Evolutionary conservation across 2,329 filamentous ascomycete species (phyloP).

Genomic region (Phialemonium atrogriseum): DNA sequence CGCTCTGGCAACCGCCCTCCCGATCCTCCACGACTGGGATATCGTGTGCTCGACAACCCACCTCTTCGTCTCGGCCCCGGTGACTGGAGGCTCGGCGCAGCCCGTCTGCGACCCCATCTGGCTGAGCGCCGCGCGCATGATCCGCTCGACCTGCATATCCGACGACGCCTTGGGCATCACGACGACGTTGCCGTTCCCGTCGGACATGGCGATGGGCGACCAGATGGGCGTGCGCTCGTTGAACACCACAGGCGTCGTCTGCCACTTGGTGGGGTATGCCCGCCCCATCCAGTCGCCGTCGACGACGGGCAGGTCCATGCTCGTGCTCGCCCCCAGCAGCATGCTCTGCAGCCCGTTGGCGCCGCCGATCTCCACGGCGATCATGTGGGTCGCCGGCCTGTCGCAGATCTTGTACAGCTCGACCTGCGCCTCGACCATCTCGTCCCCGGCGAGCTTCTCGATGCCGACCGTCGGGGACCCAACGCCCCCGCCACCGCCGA

Average conservation of each 20-base stretch:
- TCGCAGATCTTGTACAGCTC: conserved; percentile 45
- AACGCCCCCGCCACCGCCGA: conserved; percentile 49
- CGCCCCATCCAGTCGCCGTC: conserved; percentile 51
- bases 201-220: conserved; percentile 37
- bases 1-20: conserved; percentile 47
- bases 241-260: conserved; percentile 45
- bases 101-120: conserved; percentile 47
- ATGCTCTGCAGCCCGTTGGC: conserved; percentile 54
- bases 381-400: conserved; percentile 43
- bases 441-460: conserved; percentile 50
- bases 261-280: conserved; percentile 46
- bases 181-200: conserved; percentile 43
- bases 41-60: conserved; percentile 45
- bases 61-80: conserved; percentile 37
- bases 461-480: conserved; percentile 53
- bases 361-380: conserved; percentile 59
- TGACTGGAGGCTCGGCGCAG: conserved; percentile 38
- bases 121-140: conserved; percentile 41
- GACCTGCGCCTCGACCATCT: conserved; percentile 40
- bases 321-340: conserved; percentile 43
- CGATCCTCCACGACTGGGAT: conserved; percentile 50
- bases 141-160: conserved; percentile 37
- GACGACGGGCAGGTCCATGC: conserved; percentile 42
- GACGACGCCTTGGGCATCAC: conserved; percentile 39
- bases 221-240: conserved; percentile 36